phyloP scores from a whole-genome alignment of 208 protist species.

The Willaertia magna region DNA sequence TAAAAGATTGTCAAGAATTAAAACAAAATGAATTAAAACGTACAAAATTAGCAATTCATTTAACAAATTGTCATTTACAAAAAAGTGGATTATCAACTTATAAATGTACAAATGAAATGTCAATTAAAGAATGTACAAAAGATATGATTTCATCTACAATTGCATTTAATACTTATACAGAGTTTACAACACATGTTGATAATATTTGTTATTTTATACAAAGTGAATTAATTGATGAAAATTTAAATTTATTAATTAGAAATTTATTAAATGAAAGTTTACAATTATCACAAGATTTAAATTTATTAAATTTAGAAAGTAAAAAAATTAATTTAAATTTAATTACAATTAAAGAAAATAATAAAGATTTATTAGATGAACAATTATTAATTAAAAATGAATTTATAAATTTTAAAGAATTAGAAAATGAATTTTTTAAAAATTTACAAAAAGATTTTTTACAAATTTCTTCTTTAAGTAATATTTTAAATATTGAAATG shows the following conservation, averaged over 20 bases:
- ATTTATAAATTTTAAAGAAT: not conserved
- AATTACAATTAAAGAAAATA: not conserved
- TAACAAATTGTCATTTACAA: not conserved
- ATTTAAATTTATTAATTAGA: not conserved
- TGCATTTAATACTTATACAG: constrained; percentile 1
- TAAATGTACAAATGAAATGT: not conserved
- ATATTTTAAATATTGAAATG: not conserved
- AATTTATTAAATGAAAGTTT: not conserved
- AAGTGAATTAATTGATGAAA: not conserved
- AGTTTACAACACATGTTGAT: not conserved
- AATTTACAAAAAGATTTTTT: not conserved
- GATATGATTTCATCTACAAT: not conserved
- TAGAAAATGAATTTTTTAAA: not conserved
- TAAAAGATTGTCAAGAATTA: not conserved
- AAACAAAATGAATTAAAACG: not conserved
- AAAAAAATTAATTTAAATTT: not conserved
- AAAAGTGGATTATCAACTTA: not conserved
- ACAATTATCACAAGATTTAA: not conserved
- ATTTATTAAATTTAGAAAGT: not conserved
- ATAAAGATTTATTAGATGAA: not conserved
- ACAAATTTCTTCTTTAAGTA: not conserved
- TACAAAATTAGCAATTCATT: not conserved
- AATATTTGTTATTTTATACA: not conserved
- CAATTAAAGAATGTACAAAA: not conserved
- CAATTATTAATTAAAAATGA: not conserved